Conservation (phyloP, 2,329 filamentous ascomycete species). For the Ceratocystis cubensis region DNA sequence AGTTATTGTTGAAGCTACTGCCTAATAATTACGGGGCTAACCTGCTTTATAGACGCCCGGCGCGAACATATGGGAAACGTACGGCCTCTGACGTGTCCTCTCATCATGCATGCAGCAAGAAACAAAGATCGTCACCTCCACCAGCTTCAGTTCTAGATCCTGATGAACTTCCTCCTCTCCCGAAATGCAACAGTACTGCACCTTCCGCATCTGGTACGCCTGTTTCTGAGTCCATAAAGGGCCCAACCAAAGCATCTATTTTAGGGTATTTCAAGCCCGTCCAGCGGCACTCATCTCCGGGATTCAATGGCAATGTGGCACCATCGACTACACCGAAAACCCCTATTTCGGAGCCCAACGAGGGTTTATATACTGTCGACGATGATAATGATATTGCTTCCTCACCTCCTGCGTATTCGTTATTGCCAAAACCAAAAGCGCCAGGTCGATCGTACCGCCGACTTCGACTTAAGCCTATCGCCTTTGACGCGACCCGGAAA, state of each 20-base stretch:
- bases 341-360: background rate
- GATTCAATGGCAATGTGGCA: background rate
- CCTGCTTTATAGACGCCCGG: constrained; percentile 13
- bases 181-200: background rate
- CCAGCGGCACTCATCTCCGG: constrained; percentile 13
- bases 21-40: background rate
- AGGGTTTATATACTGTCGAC: background rate
- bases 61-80: constrained; percentile 34
- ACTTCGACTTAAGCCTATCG: constrained; percentile 4
- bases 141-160: background rate
- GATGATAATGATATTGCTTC: background rate
- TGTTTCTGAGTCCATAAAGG: background rate
- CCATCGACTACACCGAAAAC: background rate
- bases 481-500: background rate
- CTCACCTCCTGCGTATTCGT: background rate
- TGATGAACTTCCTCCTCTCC: background rate
- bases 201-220: background rate
- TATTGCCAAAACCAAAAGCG: background rate
- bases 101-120: constrained; percentile 26
- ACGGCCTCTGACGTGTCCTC: constrained; percentile 23
- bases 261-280: constrained; percentile 33
- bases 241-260: constrained; percentile 28
- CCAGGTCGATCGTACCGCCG: background rate
- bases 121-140: constrained; percentile 20
- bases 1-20: background rate